Conservation (phyloP, 257 asterid species). For the Fraxinus americana region DNA sequence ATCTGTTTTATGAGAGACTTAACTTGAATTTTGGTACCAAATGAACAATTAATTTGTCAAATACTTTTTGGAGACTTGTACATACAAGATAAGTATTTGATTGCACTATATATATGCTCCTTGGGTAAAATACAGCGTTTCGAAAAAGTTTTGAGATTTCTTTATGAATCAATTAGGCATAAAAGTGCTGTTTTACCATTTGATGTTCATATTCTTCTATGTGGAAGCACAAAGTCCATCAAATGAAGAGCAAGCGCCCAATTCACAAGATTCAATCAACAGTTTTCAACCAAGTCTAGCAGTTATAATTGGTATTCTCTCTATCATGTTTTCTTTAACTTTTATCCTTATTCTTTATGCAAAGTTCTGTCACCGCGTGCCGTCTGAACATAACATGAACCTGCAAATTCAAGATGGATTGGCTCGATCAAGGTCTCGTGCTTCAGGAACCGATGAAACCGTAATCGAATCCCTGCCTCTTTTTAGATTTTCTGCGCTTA, state of each 20-base stretch:
- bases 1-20: too few relatives aligned
- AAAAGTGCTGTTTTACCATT: slow-evolving; percentile 25
- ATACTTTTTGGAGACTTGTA: slow-evolving; percentile 23
- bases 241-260: neutral
- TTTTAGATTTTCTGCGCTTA: slow-evolving; percentile 53
- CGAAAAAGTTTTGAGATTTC: slow-evolving; percentile 2
- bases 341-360: slow-evolving; percentile 75
- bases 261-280: slow-evolving; percentile 33
- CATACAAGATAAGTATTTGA: slow-evolving; percentile 35
- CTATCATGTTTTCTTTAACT: slow-evolving; percentile 66
- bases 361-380: slow-evolving; percentile 63
- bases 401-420: slow-evolving; percentile 46
- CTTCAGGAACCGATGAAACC: slow-evolving; percentile 51
- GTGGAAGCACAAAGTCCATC: slow-evolving; percentile 36
- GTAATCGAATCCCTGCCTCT: slow-evolving; percentile 63
- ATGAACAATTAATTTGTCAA: slow-evolving; percentile 28
- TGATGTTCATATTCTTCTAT: slow-evolving; percentile 27
- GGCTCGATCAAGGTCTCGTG: slow-evolving; percentile 27
- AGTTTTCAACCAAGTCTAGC: slow-evolving; percentile 72
- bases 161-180: slow-evolving; percentile 21
- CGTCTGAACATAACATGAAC: slow-evolving; percentile 18
- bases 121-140: slow-evolving; percentile 2
- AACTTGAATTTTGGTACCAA: neutral
- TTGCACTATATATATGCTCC: slow-evolving; percentile 7
- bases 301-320: slow-evolving; percentile 67